phyloP scores from a whole-genome alignment of 495 filamentous ascomycete genomes.

The Venustampulla echinocandica region DNA sequence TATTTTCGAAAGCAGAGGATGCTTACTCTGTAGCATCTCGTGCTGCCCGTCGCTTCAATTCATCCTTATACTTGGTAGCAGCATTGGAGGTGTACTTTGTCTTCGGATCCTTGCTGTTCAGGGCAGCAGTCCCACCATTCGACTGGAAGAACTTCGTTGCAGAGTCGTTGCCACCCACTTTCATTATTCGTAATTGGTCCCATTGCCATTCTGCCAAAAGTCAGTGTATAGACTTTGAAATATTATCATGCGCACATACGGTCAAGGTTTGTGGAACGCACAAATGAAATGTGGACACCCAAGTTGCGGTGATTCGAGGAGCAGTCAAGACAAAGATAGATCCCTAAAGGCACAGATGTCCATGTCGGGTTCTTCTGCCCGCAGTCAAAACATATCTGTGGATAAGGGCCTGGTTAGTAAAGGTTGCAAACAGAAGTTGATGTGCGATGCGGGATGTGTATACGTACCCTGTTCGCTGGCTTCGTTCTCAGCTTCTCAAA shows the following conservation, averaged over 20 bases:
- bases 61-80: constrained; percentile 93
- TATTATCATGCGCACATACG: constrained; percentile 51
- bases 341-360: constrained; percentile 94
- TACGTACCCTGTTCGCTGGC: constrained; percentile 80
- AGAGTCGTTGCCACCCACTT: constrained; percentile 95
- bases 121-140: constrained; percentile 85
- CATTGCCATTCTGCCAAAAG: constrained; percentile 83
- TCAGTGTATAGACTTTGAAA: constrained; percentile 8
- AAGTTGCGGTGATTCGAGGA: constrained; percentile 86
- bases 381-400: constrained; percentile 93
- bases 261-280: constrained; percentile 94
- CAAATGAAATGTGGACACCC: constrained; percentile 94
- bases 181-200: constrained; percentile 97
- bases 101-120: constrained; percentile 92
- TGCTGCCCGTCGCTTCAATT: constrained; percentile 73
- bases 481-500: constrained; percentile 96
- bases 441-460: too few relatives aligned
- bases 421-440: too few relatives aligned
- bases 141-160: constrained; percentile 96
- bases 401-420: too few relatives aligned
- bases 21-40: constrained; percentile 71
- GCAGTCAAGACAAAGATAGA: constrained; percentile 97
- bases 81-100: constrained; percentile 89
- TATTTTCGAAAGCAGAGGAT: constrained; percentile 9
- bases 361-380: constrained; percentile 94